A percentile compares a stretch with the other conserved stretches of the same genome.
Evolutionary conservation across 2,329 filamentous ascomycete species (phyloP).

Genomic region (Capronia epimyces): DNA sequence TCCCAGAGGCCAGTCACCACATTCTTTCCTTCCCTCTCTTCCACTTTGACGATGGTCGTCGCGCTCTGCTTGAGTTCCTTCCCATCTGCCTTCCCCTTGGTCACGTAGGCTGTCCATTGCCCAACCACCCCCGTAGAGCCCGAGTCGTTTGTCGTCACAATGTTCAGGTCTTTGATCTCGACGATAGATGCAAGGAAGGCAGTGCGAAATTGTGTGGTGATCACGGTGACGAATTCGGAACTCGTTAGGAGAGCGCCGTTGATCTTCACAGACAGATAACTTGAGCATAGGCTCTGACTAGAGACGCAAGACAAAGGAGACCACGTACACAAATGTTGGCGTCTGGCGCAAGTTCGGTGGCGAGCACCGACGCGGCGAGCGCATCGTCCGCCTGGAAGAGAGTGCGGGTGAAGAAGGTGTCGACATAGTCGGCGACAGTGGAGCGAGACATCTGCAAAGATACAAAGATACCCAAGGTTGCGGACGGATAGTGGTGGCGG

Average conservation of each 20-base stretch:
- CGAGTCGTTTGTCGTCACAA: slow-evolving; percentile 7
- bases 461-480: background rate
- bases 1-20: slow-evolving; percentile 8
- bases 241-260: slow-evolving; percentile 1
- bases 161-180: slow-evolving; percentile 13
- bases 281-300: background rate
- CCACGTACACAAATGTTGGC: slow-evolving; percentile 7
- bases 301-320: background rate
- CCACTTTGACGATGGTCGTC: slow-evolving; percentile 10
- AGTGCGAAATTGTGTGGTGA: slow-evolving; percentile 6
- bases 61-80: slow-evolving; percentile 13
- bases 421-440: slow-evolving; percentile 7
- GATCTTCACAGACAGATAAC: slow-evolving; percentile 6
- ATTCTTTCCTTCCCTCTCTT: slow-evolving; percentile 6
- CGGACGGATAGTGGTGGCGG: background rate
- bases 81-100: slow-evolving; percentile 8
- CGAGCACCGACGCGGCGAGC: slow-evolving; percentile 5
- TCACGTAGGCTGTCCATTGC: slow-evolving; percentile 12
- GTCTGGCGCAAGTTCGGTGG: slow-evolving; percentile 7
- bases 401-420: slow-evolving; percentile 9
- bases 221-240: slow-evolving; percentile 3
- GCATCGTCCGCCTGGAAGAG: slow-evolving; percentile 8
- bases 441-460: slow-evolving; percentile 3
- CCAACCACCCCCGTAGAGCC: slow-evolving; percentile 9
- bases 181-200: slow-evolving; percentile 4